Percentiles rank a stretch among this genome's conserved stretches.
Evolutionary conservation across 768 basidiomycete genomes (phyloP).

Genomic region (Russula olivacea): DNA sequence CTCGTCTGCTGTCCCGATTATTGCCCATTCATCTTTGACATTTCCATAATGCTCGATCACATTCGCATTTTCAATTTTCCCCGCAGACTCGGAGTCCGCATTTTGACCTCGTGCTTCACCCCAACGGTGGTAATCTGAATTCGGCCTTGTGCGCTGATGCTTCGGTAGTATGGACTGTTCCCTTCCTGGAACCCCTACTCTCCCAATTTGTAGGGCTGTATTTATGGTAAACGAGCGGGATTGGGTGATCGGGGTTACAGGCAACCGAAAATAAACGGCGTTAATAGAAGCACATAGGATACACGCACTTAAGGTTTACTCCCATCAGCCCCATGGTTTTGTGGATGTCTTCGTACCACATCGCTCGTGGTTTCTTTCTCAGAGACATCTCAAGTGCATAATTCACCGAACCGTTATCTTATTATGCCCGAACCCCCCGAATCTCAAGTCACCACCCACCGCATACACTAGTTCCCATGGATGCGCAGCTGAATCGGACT

Average conservation of each 20-base stretch:
- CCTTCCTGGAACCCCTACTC: background rate
- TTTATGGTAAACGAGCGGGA: background rate
- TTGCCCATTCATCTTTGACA: conserved; percentile 1
- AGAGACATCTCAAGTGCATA: background rate
- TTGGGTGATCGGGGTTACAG: background rate
- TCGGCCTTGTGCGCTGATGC: background rate
- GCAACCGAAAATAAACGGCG: background rate
- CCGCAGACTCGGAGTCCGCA: background rate
- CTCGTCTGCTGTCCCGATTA: conserved; percentile 6
- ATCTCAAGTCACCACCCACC: background rate
- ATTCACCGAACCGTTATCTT: background rate
- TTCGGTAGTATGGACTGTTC: background rate
- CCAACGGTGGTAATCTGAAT: conserved; percentile 2
- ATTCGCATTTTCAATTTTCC: background rate
- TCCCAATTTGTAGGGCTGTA: background rate
- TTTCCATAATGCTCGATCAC: conserved; percentile 5
- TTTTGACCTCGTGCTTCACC: background rate
- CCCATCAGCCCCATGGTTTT: background rate
- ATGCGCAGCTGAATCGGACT: background rate
- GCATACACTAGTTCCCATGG: background rate
- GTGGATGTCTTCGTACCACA: background rate
- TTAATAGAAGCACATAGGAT: background rate
- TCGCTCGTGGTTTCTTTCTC: background rate
- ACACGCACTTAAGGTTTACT: background rate
- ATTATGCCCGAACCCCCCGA: background rate